Conservation (phyloP, 208 protist genomes). For the Acanthamoeba castellanii region DNA sequence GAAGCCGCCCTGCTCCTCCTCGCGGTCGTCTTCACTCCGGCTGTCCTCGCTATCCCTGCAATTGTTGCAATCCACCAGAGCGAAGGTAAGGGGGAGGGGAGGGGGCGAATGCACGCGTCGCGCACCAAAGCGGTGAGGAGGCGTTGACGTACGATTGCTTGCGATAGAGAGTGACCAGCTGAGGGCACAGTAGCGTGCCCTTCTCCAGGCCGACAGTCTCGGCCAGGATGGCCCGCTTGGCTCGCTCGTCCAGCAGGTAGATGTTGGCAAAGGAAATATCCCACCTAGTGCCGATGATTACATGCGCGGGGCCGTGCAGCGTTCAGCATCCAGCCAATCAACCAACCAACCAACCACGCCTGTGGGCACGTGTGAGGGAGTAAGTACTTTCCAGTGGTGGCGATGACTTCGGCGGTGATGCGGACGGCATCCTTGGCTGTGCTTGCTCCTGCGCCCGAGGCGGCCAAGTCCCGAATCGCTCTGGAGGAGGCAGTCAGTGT, state of each 20-base stretch:
- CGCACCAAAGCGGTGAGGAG: neutral
- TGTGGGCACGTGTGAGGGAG: neutral
- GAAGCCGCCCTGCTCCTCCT: constrained; percentile 49
- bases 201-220: constrained; percentile 59
- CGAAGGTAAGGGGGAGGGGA: neutral
- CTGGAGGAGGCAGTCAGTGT: neutral
- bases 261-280: constrained; percentile 67
- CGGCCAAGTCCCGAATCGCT: constrained; percentile 44
- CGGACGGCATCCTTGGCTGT: constrained; percentile 16
- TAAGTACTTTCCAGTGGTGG: neutral
- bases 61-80: no score
- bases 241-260: constrained; percentile 51
- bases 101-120: neutral
- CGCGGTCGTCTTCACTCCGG: constrained; percentile 50
- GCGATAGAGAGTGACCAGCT: neutral
- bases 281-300: neutral
- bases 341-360: neutral
- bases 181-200: constrained; percentile 45
- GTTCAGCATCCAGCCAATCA: neutral
- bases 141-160: constrained; percentile 42
- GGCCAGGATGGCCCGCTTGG: neutral
- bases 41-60: constrained; percentile 54
- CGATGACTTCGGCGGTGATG: constrained; percentile 34
- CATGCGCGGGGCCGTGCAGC: neutral
- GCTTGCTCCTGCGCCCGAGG: constrained; percentile 13